phyloP scores from a whole-genome alignment of 2,329 filamentous ascomycete genomes.

The Colletotrichum sp. region DNA sequence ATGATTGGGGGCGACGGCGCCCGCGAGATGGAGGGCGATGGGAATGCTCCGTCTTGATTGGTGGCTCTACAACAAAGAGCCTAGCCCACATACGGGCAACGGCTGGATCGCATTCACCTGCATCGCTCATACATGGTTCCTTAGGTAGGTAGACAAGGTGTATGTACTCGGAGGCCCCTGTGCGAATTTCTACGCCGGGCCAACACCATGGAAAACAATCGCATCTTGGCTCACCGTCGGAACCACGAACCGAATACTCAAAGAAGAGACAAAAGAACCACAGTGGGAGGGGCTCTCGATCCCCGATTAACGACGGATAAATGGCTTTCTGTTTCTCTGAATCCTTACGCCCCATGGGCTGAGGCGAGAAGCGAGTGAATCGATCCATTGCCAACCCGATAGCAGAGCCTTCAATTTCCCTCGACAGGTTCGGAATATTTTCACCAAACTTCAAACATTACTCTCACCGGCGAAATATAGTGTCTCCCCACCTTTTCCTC shows the following conservation, averaged over 20 bases:
- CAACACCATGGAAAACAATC: background rate
- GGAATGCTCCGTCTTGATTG: background rate
- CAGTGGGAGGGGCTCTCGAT: background rate
- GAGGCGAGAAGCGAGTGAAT: background rate
- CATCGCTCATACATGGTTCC: background rate
- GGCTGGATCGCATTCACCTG: background rate
- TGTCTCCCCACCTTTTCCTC: slow-evolving; percentile 8
- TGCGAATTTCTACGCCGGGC: background rate
- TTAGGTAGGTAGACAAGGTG: background rate
- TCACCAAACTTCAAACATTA: slow-evolving; percentile 16
- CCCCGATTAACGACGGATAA: background rate
- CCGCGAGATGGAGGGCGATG: background rate
- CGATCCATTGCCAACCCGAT: slow-evolving; percentile 7
- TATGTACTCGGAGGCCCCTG: background rate
- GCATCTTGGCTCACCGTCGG: slow-evolving; percentile 11
- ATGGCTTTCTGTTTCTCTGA: background rate
- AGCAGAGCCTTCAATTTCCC: slow-evolving; percentile 15
- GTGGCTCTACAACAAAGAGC: background rate
- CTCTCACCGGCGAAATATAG: slow-evolving; percentile 19
- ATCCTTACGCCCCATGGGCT: background rate
- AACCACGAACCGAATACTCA: slow-evolving; percentile 1
- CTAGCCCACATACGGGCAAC: background rate
- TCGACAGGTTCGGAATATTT: slow-evolving; percentile 18
- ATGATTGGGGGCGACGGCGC: background rate
- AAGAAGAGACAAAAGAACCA: background rate